Evolutionary conservation across 1,139 yeast genomes (phyloP).

Genomic region (Arxiozyma heterogenica): DNA sequence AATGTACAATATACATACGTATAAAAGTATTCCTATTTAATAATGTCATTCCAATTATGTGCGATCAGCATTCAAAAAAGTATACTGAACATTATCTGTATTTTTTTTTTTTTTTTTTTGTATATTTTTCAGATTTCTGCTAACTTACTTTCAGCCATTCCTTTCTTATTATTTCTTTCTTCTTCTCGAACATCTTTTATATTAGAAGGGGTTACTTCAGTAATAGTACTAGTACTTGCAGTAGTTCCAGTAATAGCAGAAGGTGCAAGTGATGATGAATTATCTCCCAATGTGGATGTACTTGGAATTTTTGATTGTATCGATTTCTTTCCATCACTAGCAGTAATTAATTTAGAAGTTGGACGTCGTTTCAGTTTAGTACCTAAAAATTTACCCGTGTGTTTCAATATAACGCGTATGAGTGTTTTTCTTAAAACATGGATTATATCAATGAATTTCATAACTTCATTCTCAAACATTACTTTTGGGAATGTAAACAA

Average conservation of each 20-base stretch:
- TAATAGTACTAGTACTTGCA: neutral
- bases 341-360: neutral
- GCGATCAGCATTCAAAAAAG: no score
- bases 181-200: neutral
- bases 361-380: slow-evolving; percentile 39
- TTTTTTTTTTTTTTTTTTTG: neutral
- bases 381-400: slow-evolving; percentile 48
- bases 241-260: neutral
- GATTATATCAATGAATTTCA: slow-evolving; percentile 49
- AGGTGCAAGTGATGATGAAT: neutral
- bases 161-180: neutral
- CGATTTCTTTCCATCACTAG: neutral
- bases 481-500: slow-evolving; percentile 47
- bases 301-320: neutral
- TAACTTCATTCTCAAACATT: slow-evolving; percentile 38
- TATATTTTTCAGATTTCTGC: neutral
- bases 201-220: neutral
- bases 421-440: slow-evolving; percentile 43
- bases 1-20: no score
- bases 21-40: no score
- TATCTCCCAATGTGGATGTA: neutral
- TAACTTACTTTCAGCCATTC: neutral
- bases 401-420: slow-evolving; percentile 45
- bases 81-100: neutral
- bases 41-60: no score